A percentile compares a stretch with the other conserved stretches of the same genome.
These are phyloP conservation scores for Exophiala xenobiotica DNA, from an alignment of 2,329 filamentous ascomycete species.

Conservation along the genomic window DNA sequence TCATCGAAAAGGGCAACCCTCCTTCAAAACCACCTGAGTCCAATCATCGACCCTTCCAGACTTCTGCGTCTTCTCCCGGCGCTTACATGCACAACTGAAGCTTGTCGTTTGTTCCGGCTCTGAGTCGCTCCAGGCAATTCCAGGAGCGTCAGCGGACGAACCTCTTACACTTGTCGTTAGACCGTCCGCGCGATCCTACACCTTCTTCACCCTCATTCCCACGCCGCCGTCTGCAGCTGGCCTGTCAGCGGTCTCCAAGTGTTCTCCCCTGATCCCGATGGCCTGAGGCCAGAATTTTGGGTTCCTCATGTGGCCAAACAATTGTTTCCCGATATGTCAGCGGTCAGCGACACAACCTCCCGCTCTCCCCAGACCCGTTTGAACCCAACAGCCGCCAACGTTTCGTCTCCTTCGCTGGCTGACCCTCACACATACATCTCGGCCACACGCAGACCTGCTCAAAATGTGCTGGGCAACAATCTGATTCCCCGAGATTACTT, in stretches of 20 bases:
- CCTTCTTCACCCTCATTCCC: slow-evolving; percentile 9
- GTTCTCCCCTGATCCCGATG: slow-evolving; percentile 17
- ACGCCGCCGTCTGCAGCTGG: slow-evolving; percentile 23
- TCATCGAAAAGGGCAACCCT: neutral
- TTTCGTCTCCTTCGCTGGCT: slow-evolving; percentile 25
- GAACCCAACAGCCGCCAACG: slow-evolving; percentile 22
- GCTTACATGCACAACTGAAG: slow-evolving; percentile 18
- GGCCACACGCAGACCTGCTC: slow-evolving; percentile 15
- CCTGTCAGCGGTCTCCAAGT: slow-evolving; percentile 26
- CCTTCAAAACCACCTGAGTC: neutral
- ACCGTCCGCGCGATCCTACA: slow-evolving; percentile 11
- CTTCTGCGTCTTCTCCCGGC: slow-evolving; percentile 11
- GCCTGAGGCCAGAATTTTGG: slow-evolving; percentile 10
- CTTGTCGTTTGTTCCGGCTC: slow-evolving; percentile 3
- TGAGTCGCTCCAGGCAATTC: slow-evolving; percentile 8
- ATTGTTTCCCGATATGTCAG: slow-evolving; percentile 23
- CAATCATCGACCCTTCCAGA: slow-evolving; percentile 5
- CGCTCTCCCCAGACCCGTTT: slow-evolving; percentile 21
- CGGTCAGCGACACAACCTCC: slow-evolving; percentile 19
- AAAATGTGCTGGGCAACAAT: slow-evolving; percentile 28
- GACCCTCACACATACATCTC: slow-evolving; percentile 16
- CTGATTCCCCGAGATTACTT: slow-evolving; percentile 40
- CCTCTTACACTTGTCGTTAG: slow-evolving; percentile 13
- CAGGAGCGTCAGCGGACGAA: slow-evolving; percentile 5
- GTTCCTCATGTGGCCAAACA: slow-evolving; percentile 16